A percentile compares a stretch with the other conserved stretches of the same genome.
These are phyloP conservation scores for Mycosphaerella arachidis DNA, from an alignment of 2,329 filamentous ascomycete genomes.

Conservation along the genomic window DNA sequence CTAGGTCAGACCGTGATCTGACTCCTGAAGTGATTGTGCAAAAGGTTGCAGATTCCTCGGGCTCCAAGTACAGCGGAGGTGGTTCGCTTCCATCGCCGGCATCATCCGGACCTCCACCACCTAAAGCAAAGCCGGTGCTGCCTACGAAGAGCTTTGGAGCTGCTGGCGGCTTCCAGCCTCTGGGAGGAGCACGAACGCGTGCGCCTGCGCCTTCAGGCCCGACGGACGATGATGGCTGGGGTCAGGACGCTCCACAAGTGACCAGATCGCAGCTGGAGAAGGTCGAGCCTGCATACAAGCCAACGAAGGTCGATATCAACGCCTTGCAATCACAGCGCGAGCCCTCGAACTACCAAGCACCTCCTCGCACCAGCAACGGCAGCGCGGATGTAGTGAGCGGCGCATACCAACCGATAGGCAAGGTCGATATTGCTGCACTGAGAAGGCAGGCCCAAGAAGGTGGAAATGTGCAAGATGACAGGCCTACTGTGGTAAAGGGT, in stretches of 20 bases:
- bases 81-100: conserved; percentile 40
- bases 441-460: conserved; percentile 66
- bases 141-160: conserved; percentile 61
- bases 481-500: conserved; percentile 81
- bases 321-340: conserved; percentile 72
- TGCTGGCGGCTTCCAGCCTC: conserved; percentile 59
- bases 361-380: conserved; percentile 44
- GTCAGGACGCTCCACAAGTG: conserved; percentile 84
- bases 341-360: conserved; percentile 56
- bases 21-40: conserved; percentile 83
- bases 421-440: conserved; percentile 94
- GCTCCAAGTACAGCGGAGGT: conserved; percentile 82
- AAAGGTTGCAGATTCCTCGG: conserved; percentile 91
- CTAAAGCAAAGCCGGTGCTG: conserved; percentile 87
- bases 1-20: conserved; percentile 83
- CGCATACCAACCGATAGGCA: conserved; percentile 88
- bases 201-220: conserved; percentile 50
- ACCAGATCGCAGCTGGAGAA: conserved; percentile 85
- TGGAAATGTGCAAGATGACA: conserved; percentile 59
- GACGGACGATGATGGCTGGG: conserved; percentile 87
- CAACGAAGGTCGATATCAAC: conserved; percentile 90
- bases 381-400: conserved; percentile 69
- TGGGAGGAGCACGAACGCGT: conserved; percentile 58
- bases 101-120: conserved; percentile 55
- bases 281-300: conserved; percentile 87